Evolutionary conservation across 768 basidiomycete genomes (phyloP).

Genomic region (Trichaptum fuscoviolaceum): DNA sequence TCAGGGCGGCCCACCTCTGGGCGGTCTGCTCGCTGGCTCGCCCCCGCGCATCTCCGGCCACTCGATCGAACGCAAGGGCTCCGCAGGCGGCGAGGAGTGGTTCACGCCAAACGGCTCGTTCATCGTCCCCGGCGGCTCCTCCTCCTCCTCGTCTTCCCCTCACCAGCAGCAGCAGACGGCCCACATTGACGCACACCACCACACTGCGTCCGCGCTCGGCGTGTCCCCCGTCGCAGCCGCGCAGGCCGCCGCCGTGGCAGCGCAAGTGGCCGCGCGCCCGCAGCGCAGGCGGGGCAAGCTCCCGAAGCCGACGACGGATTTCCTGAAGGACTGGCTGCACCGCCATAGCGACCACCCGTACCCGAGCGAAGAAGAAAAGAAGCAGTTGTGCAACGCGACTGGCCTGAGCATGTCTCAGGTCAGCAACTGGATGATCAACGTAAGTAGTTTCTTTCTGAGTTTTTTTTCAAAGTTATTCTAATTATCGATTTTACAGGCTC

Average conservation of each 20-base stretch:
- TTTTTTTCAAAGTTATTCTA: constrained; percentile 21
- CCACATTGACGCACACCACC: constrained; percentile 32
- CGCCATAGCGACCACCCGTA: constrained; percentile 87
- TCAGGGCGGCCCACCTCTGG: not conserved
- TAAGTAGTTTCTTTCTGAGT: constrained; percentile 27
- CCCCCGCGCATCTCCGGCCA: constrained; percentile 70
- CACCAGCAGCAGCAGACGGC: constrained; percentile 30
- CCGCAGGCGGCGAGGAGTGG: constrained; percentile 52
- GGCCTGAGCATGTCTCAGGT: constrained; percentile 87
- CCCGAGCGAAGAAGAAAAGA: constrained; percentile 87
- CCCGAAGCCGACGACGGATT: constrained; percentile 87
- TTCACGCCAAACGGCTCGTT: constrained; percentile 58
- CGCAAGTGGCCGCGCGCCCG: constrained; percentile 63
- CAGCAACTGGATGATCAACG: constrained; percentile 94
- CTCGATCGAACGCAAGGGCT: constrained; percentile 48
- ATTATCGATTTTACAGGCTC: constrained; percentile 43
- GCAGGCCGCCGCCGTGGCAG: constrained; percentile 43
- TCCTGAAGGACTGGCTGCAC: constrained; percentile 83
- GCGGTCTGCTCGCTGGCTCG: constrained; percentile 28
- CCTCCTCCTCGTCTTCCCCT: constrained; percentile 17
- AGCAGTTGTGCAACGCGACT: constrained; percentile 80
- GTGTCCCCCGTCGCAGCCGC: constrained; percentile 42
- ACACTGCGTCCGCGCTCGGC: constrained; percentile 33
- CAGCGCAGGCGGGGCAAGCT: constrained; percentile 83
- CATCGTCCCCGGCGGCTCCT: constrained; percentile 30